phyloP scores from a whole-genome alignment of 352 stramenopile species.

The Globisporangium emineosum region DNA sequence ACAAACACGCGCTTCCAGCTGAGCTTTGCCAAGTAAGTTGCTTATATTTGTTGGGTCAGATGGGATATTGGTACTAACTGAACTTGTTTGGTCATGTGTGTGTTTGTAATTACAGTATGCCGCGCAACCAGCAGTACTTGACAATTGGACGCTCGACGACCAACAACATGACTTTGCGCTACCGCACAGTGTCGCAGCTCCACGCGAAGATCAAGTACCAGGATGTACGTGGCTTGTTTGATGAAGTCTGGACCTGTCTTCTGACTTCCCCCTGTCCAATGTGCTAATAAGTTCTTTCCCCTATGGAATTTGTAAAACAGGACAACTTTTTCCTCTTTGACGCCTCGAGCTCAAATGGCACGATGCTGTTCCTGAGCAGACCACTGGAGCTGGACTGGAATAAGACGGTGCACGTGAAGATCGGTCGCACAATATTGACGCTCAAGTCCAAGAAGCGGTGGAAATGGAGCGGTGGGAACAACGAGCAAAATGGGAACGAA shows the following conservation, averaged over 20 bases:
- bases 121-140: slow-evolving; percentile 63
- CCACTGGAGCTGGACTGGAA: slow-evolving; percentile 82
- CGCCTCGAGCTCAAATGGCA: slow-evolving; percentile 77
- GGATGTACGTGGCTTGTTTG: slow-evolving; percentile 46
- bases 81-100: slow-evolving; percentile 8
- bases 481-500: slow-evolving; percentile 36
- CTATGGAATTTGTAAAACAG: slow-evolving; percentile 24
- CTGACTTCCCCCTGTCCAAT: too few relatives aligned
- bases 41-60: background rate
- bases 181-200: slow-evolving; percentile 82
- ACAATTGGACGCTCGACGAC: slow-evolving; percentile 79
- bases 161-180: slow-evolving; percentile 85
- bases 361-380: slow-evolving; percentile 81
- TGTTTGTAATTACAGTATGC: slow-evolving; percentile 29
- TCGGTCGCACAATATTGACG: slow-evolving; percentile 79
- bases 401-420: slow-evolving; percentile 81
- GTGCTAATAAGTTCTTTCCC: background rate
- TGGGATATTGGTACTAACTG: background rate
- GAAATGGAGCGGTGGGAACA: slow-evolving; percentile 62
- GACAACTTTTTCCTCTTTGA: slow-evolving; percentile 78
- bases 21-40: slow-evolving; percentile 85
- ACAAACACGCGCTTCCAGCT: slow-evolving; percentile 92
- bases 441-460: slow-evolving; percentile 84
- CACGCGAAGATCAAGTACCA: slow-evolving; percentile 82
- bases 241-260: background rate